Conservation (phyloP, 208 protist species). For the Crithidia fasciculata region DNA sequence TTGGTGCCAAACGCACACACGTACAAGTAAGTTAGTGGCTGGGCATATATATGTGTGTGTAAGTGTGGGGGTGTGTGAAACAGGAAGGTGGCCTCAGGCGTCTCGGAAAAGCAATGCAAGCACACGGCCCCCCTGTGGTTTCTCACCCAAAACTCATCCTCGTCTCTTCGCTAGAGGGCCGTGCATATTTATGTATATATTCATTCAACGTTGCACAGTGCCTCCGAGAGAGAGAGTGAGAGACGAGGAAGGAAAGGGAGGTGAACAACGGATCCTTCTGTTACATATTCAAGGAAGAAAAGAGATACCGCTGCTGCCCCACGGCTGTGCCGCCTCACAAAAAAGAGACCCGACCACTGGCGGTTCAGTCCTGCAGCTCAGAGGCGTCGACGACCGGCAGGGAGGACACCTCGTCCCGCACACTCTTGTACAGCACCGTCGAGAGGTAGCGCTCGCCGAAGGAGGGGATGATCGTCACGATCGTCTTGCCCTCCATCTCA, state of each 20-base stretch:
- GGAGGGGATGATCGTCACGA: constrained; percentile 89
- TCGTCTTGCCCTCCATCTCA: constrained; percentile 88
- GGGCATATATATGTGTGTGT: neutral
- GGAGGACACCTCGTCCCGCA: constrained; percentile 68
- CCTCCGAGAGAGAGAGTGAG: too few species aligned
- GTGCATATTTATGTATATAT: too few species aligned
- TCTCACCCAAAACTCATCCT: neutral
- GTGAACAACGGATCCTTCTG: too few species aligned
- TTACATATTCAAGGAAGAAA: neutral
- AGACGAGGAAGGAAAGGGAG: too few species aligned
- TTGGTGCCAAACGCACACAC: neutral
- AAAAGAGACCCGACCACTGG: constrained; percentile 16
- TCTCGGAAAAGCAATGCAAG: neutral
- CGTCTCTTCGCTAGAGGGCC: too few species aligned
- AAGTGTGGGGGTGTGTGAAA: too few species aligned
- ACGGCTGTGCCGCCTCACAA: constrained; percentile 3
- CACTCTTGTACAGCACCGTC: constrained; percentile 73
- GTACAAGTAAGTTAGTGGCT: neutral
- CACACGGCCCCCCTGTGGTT: constrained; percentile 1
- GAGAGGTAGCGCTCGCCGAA: constrained; percentile 93
- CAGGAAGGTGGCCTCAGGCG: constrained; percentile 18
- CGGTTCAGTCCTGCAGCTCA: constrained; percentile 57
- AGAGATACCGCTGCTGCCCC: neutral
- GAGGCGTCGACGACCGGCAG: constrained; percentile 79
- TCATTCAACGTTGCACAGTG: too few species aligned